Evolutionary conservation across 306 rosid genomes (phyloP).

Genomic region (Abrus pulchellus): DNA sequence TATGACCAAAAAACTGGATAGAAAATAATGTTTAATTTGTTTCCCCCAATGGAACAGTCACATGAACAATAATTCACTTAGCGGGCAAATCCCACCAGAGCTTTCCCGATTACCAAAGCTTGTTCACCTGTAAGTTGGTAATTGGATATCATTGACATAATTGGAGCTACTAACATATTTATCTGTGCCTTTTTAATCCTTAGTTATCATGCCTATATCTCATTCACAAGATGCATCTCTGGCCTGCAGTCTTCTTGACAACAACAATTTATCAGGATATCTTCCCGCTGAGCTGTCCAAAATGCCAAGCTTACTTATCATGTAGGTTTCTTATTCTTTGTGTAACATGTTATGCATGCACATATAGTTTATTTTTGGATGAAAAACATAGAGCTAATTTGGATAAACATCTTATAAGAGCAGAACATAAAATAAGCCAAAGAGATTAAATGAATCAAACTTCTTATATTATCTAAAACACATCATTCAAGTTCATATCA

Average conservation of each 20-base stretch:
- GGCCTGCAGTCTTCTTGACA: constrained; percentile 91
- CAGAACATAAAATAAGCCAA: not conserved
- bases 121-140: constrained; percentile 79
- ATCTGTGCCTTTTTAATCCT: not conserved
- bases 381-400: not conserved
- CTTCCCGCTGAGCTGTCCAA: constrained; percentile 72
- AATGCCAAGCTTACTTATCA: constrained; percentile 60
- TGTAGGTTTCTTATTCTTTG: constrained; percentile 56
- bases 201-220: constrained; percentile 31
- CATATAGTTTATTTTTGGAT: not conserved
- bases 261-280: constrained; percentile 85
- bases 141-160: constrained; percentile 20
- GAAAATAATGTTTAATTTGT: constrained; percentile 43
- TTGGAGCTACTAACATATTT: constrained; percentile 30
- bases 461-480: not conserved
- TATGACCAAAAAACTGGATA: not conserved
- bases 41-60: constrained; percentile 68
- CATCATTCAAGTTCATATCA: not conserved
- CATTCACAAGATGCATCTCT: constrained; percentile 45
- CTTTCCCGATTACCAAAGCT: constrained; percentile 69
- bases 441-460: not conserved
- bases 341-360: not conserved
- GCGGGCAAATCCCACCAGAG: constrained; percentile 83
- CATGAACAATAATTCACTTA: constrained; percentile 97
- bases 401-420: not conserved